Conservation (phyloP, 192 early-diverging fungal genomes). For the Backusella tarrabulga region DNA sequence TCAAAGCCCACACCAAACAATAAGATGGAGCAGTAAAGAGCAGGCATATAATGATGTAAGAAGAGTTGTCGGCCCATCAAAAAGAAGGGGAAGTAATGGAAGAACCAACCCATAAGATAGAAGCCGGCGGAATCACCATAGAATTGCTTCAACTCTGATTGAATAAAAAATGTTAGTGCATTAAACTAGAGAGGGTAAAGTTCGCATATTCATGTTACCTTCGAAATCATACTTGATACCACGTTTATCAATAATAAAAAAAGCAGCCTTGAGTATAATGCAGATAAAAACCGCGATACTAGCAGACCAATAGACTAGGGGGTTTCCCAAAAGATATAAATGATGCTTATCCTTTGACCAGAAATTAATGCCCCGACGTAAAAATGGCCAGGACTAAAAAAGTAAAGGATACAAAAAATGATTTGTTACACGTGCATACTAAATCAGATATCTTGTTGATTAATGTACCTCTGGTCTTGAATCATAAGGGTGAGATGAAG, state of each 20-base stretch:
- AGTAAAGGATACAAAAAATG: not conserved
- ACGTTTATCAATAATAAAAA: constrained; percentile 55
- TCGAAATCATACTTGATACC: constrained; percentile 37
- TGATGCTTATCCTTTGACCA: constrained; percentile 73
- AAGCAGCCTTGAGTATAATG: constrained; percentile 47
- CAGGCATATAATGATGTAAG: constrained; percentile 94
- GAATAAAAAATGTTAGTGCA: not conserved
- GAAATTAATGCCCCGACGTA: constrained; percentile 91
- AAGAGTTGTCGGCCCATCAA: constrained; percentile 92
- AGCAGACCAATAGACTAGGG: constrained; percentile 83
- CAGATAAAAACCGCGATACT: constrained; percentile 60
- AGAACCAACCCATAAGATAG: constrained; percentile 74
- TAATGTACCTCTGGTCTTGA: constrained; percentile 68
- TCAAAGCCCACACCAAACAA: constrained; percentile 76
- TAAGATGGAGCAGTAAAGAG: constrained; percentile 88
- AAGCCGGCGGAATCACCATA: constrained; percentile 67
- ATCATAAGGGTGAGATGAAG: constrained; percentile 92
- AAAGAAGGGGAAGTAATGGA: constrained; percentile 93
- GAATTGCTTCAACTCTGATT: constrained; percentile 29
- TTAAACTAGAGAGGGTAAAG: not conserved
- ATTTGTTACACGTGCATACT: not conserved
- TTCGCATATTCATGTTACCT: constrained; percentile 14
- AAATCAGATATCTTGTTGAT: not conserved
- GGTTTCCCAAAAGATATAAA: constrained; percentile 94
- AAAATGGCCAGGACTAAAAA: constrained; percentile 75